Base-by-base conservation (phyloP, 2,329 filamentous ascomycete genomes). In the Sordariomycetes sp. region DNA sequence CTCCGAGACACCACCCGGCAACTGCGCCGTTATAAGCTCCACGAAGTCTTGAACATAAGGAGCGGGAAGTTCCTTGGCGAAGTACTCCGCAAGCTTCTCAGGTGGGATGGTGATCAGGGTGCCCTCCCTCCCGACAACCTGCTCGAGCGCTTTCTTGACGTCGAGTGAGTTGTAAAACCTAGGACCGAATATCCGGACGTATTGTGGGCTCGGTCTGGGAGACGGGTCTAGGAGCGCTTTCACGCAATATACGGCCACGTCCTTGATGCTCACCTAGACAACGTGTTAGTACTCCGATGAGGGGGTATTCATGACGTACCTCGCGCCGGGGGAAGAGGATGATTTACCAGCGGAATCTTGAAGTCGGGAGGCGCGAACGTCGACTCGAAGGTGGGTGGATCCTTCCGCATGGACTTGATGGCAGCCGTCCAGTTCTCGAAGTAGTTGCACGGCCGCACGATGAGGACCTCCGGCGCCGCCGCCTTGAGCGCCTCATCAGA, bases 341-440 rank as follows among this genome's bases (percentile, higher is more conserved):
- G 14, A 51, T 55, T n/a, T 63, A 71, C 70, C 65, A 71, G 64
- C 3, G 70, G 69, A 1, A 71, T 63, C n/a, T 66, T 60, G 16
- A 68, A 64, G n/a, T 70, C 61, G 0, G 61, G 56, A 1, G 68
- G 69, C 0, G 55, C n/a, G 2, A 53, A 14, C 28, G 60, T 59
- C 0, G 68, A 71, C 48, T 68, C 59, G n/a, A 72, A 58, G 10
- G 56, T 57, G 0, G 65, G 64, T 1, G 60, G 58, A 1, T 69
- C 64, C 4, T 60, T 52, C 16, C 66, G 61, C 24, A 46, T 55
- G 10, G 48, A 18, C 57, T 62, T 40, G 0, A 64, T 53, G 1
- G 58, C 60, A 6, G 51, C 35, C 22, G 53, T 53, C 64, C 61
- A 67, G n/a, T 60, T 61, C 54, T 65, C 60, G 24, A 58, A 58